Base-by-base conservation (phyloP, 2,329 filamentous ascomycete genomes). In the Cryphonectria carpinicola region DNA sequence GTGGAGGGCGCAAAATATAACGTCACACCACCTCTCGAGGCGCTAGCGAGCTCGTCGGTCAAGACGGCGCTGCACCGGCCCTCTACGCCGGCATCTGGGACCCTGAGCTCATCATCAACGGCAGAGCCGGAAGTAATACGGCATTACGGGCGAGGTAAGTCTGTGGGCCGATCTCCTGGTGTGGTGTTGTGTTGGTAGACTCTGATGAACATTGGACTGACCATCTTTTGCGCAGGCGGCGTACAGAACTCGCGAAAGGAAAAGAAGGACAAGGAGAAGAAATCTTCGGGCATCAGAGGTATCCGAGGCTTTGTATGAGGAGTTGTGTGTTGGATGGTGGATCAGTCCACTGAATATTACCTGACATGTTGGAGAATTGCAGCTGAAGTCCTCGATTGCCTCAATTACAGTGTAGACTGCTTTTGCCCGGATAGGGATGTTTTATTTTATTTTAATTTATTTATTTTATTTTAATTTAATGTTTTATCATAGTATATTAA, bases 181-280 rank as follows among this genome's bases (percentile, higher is more conserved):
- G 3, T 61, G 17, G 19, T 22, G 3, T n/a, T 43, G 69, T 52
- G 41, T 39, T 11, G 11, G 10, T 11, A 75, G 82, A 84, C 84
- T n/a, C 82, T 83, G 28, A 79, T 84, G 11, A 83, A 85, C 35
- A 46, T 49, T 14, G 56, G 54, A 25, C 61, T 68, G 46, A 71
- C 67, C 17, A 35, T 25, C 14, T 63, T 66, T 66, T 63, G 28
- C 75, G 28, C 75, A 84, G 85, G 85, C 25, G 84, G 84, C 32
- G 79, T 85, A 8, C 84, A 86, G 73, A 86, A 84, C 75, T 77
- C 82, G 0, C 82, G 83, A 4, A 84, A 87, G 74, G 84, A 88
- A 69, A 82, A 83, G 72, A 84, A 84, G 70, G 80, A 82, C 22
- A 84, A 84, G 70, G 80, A 82, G 19, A 84, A 82, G 75, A 84